Base-by-base conservation (phyloP, 179 eudicot species). In the Pouteria campechiana region DNA sequence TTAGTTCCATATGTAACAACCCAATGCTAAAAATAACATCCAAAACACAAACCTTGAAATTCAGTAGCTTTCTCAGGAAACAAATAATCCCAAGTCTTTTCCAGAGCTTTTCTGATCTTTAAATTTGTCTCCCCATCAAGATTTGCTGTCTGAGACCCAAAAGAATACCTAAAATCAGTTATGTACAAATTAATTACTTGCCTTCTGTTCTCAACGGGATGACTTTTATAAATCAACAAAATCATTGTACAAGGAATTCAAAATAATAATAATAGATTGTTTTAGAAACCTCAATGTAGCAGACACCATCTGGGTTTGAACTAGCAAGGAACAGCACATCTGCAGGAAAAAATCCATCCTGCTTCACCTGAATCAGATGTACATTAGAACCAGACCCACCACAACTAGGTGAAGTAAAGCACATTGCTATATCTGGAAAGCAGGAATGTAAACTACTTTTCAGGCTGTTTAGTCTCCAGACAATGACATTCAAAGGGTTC, bases 71-170 rank as follows among this genome's bases (percentile, higher is more conserved):
- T 92, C 45, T 75, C 96, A 34, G 88, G 79, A 18, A 68, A 48
- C 49, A 82, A 57, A 33, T 72, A 80, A 66, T 92, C 99, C 99
- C 99, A 92, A 8, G 99, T 92, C 75, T 80, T 87, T 57, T 92
- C 99, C 64, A 79, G 50, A 34, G 96, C 99, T 70, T 92, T 92
- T 56, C 99, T 76, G 32, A 92, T 92, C 80, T 92, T 92, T 65
- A 92, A 66, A 67, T 92, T 92, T 45, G 99, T 92, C 72, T 92
- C 99, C 46, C 99, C 99, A 45, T 92, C 99, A 64, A 92, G 59
- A 78, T 92, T 92, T 41, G 96, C 83, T 36, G 99, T 92, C 99
- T 92, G 73, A 51, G 41, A 61, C 21, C 48, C 31, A 41, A 19
- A 44, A 39, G 32, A n/a, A n/a, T n/a, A n/a, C n/a, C n/a, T n/a